phyloP scores from a whole-genome alignment of 2,329 filamentous ascomycete species.

The Diaporthe amygdali region DNA sequence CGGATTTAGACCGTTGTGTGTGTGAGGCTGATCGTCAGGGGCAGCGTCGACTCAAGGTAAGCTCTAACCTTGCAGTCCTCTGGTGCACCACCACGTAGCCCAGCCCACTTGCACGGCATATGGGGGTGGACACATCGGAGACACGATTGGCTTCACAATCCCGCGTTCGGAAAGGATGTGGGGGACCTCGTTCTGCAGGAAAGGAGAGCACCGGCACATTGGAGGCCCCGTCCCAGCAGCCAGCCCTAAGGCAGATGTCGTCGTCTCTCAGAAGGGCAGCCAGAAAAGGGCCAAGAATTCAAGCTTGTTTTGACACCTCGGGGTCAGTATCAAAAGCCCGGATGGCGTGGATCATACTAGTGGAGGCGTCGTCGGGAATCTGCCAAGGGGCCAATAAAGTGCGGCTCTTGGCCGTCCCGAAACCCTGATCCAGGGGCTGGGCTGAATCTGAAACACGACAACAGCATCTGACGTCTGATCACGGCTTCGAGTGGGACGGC shows the following conservation, averaged over 20 bases:
- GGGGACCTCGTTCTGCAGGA: neutral
- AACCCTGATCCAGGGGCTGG: slow-evolving; percentile 16
- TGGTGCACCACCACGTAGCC: slow-evolving; percentile 2
- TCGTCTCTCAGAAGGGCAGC: neutral
- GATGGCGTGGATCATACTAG: slow-evolving; percentile 4
- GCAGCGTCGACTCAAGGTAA: slow-evolving; percentile 1
- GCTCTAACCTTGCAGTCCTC: slow-evolving; percentile 3
- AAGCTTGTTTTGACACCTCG: slow-evolving; percentile 17
- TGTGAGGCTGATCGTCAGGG: slow-evolving; percentile 11
- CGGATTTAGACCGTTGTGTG: neutral
- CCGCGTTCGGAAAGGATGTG: neutral
- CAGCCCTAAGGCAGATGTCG: neutral
- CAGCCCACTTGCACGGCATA: neutral
- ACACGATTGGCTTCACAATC: slow-evolving; percentile 4
- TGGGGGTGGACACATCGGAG: neutral
- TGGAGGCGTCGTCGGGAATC: neutral
- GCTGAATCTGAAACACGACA: slow-evolving; percentile 24
- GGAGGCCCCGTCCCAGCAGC: neutral
- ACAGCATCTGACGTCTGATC: slow-evolving; percentile 16
- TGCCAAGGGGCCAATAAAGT: slow-evolving; percentile 5
- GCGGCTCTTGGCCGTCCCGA: slow-evolving; percentile 5
- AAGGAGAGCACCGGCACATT: neutral
- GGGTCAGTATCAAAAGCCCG: slow-evolving; percentile 6
- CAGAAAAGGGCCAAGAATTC: slow-evolving; percentile 4
- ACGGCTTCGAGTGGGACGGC: neutral